Percentiles rank a stretch among this genome's conserved stretches.
These are phyloP conservation scores for Umbellularia californica DNA, from an alignment of 164 flowering plant genomes.

Conservation along the genomic window DNA sequence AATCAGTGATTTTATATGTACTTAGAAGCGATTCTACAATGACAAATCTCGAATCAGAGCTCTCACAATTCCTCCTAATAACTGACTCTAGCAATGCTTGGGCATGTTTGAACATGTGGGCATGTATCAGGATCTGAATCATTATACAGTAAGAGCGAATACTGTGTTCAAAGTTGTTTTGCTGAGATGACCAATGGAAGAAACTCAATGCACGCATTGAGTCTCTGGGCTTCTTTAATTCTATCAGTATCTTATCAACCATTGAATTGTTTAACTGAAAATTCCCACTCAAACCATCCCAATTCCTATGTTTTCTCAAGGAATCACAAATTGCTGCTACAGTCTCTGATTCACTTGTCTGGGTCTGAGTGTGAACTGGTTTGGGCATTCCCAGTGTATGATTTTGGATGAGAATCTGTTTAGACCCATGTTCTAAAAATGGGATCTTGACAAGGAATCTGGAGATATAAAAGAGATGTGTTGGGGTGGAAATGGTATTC, in stretches of 20 bases:
- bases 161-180: conserved; percentile 35
- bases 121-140: conserved; percentile 55
- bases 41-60: conserved; percentile 14
- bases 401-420: not conserved
- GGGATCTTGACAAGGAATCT: not conserved
- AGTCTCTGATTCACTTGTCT: not conserved
- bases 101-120: conserved; percentile 52
- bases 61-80: conserved; percentile 17
- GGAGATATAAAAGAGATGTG: too few relatives aligned
- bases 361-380: not conserved
- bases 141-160: conserved; percentile 42
- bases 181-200: conserved; percentile 74
- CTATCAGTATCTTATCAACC: conserved; percentile 42
- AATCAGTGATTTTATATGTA: conserved; percentile 33
- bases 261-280: conserved; percentile 30
- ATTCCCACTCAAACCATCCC: conserved; percentile 40
- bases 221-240: conserved; percentile 52
- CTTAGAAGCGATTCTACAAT: conserved; percentile 44
- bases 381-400: not conserved
- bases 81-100: conserved; percentile 55
- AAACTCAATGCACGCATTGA: conserved; percentile 61
- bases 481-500: too few relatives aligned
- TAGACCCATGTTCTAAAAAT: not conserved
- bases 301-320: conserved; percentile 36
- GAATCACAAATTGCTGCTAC: conserved; percentile 29